Evolutionary conservation across 495 filamentous ascomycete species (phyloP).

Genomic region (Venustampulla echinocandica): DNA sequence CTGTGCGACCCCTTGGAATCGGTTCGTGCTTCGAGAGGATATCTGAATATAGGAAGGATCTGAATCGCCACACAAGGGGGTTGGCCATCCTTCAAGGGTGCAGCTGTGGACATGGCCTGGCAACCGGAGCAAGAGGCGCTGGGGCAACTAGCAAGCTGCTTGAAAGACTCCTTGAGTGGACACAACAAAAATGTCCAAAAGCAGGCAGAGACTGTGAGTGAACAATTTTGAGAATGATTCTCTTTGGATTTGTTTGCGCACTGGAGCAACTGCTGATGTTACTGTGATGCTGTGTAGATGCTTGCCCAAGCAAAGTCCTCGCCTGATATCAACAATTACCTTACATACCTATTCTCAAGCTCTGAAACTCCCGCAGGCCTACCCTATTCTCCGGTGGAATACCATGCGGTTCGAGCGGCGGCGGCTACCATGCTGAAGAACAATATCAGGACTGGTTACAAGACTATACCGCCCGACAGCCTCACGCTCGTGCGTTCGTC

Average conservation of each 20-base stretch:
- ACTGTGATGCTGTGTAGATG: conserved; percentile 55
- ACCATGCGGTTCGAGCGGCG: conserved; percentile 69
- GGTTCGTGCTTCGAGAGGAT: conserved; percentile 9
- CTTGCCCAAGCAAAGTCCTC: conserved; percentile 81
- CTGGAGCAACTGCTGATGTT: conserved; percentile 10
- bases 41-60: conserved; percentile 19
- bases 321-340: conserved; percentile 94
- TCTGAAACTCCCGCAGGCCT: conserved; percentile 49
- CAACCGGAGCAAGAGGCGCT: conserved; percentile 82
- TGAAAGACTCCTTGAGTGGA: conserved; percentile 85
- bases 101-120: conserved; percentile 63
- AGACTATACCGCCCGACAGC: conserved; percentile 59
- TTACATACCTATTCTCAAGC: conserved; percentile 81
- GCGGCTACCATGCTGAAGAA: conserved; percentile 95
- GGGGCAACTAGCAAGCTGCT: conserved; percentile 77
- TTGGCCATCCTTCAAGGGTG: conserved; percentile 4
- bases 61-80: background rate
- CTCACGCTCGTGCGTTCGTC: conserved; percentile 69
- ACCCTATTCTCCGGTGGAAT: conserved; percentile 47
- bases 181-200: conserved; percentile 70
- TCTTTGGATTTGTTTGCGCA: background rate
- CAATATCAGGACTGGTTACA: conserved; percentile 64
- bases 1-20: conserved; percentile 18
- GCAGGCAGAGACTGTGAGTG: conserved; percentile 61
- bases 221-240: background rate